Conservation (phyloP, 441 rosid genomes). For the Manihot esculenta region DNA sequence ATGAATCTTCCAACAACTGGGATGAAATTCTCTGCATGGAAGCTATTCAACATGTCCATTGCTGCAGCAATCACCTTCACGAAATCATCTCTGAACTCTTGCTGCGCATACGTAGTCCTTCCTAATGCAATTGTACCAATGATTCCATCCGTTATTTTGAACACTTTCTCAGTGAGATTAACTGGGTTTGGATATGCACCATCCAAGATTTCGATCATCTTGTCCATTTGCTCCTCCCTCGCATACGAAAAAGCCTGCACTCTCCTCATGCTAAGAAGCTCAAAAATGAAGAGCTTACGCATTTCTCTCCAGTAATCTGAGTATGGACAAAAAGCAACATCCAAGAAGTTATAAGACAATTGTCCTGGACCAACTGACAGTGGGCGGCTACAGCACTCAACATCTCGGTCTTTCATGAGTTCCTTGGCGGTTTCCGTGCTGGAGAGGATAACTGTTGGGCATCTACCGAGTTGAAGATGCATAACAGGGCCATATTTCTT, state of each 20-base stretch:
- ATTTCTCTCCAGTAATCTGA: slow-evolving; percentile 16
- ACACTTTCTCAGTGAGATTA: not conserved
- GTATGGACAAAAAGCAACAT: slow-evolving; percentile 14
- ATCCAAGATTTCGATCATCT: not conserved
- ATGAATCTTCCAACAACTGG: not conserved
- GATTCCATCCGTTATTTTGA: no score
- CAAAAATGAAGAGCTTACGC: slow-evolving; percentile 8
- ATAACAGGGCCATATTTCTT: no score
- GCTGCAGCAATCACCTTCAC: not conserved
- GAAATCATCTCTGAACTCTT: not conserved
- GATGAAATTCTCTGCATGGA: slow-evolving; percentile 8
- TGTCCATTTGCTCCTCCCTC: not conserved
- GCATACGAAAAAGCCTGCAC: not conserved
- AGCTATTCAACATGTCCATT: slow-evolving; percentile 9
- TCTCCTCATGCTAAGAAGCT: slow-evolving; percentile 9
- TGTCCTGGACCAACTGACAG: not conserved
- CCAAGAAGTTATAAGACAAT: slow-evolving; percentile 11
- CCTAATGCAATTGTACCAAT: not conserved
- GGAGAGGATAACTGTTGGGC: not conserved
- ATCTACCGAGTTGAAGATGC: no score
- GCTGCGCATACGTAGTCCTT: not conserved
- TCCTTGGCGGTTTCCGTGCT: not conserved
- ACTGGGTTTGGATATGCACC: not conserved
- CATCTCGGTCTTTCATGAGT: not conserved
- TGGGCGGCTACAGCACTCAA: not conserved